Evolutionary conservation across 108 stramenopile genomes (phyloP).

Genomic region (Discostella pseudostelligera): DNA sequence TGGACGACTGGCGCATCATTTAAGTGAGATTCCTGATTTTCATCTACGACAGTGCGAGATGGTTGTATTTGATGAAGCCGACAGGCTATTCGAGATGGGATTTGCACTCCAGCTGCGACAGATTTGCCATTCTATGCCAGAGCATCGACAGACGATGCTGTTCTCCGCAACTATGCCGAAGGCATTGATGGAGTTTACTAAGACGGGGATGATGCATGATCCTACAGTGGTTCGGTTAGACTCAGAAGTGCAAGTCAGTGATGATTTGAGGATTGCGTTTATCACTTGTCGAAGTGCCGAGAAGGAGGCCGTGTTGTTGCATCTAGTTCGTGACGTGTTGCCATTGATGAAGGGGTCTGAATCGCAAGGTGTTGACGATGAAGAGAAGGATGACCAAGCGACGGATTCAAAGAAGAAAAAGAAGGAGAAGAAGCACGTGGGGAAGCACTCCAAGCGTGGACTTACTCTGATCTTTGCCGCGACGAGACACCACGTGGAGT

Average conservation of each 20-base stretch:
- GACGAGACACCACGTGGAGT: conserved; percentile 97
- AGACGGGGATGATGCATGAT: conserved; percentile 93
- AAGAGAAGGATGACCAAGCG: conserved; percentile 11
- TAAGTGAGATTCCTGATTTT: conserved; percentile 94
- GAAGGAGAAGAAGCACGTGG: conserved; percentile 33
- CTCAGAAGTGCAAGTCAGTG: conserved; percentile 90
- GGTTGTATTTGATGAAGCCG: conserved; percentile 97
- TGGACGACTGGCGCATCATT: conserved; percentile 96
- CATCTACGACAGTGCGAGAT: conserved; percentile 79
- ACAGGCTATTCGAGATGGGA: conserved; percentile 99
- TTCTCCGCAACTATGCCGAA: conserved; percentile 98
- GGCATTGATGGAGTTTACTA: conserved; percentile 94
- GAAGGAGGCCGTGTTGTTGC: conserved; percentile 94
- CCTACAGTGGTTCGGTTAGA: conserved; percentile 95
- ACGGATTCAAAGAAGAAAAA: conserved; percentile 39
- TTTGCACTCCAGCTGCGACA: conserved; percentile 90
- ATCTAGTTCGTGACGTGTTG: conserved; percentile 86
- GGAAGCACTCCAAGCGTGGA: conserved; percentile 54
- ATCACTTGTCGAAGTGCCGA: conserved; percentile 86
- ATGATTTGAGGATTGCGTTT: conserved; percentile 91
- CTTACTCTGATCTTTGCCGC: conserved; percentile 93
- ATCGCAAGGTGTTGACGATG: conserved; percentile 12
- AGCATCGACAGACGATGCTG: conserved; percentile 88
- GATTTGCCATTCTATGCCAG: conserved; percentile 69
- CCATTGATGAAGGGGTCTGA: conserved; percentile 44